These are phyloP conservation scores for Citrus glauca DNA, from an alignment of 345 rosid genomes.

Conservation along the genomic window DNA sequence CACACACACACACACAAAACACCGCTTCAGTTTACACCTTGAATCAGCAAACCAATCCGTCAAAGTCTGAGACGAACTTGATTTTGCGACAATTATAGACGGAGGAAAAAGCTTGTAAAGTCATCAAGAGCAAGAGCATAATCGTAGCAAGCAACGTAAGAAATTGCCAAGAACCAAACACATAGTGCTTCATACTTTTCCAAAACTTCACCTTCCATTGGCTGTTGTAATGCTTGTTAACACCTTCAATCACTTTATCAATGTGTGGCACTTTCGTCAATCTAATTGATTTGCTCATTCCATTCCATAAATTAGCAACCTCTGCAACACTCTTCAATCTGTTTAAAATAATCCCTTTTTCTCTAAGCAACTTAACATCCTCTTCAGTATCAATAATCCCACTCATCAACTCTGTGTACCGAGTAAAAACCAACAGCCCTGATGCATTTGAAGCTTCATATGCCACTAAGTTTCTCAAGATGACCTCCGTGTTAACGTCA, in stretches of 20 bases:
- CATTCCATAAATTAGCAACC: constrained; percentile 68
- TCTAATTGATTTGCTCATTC: constrained; percentile 64
- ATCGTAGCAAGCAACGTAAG: constrained; percentile 47
- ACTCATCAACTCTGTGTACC: constrained; percentile 72
- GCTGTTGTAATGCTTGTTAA: constrained; percentile 52
- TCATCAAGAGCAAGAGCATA: constrained; percentile 40
- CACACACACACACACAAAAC: too few species aligned
- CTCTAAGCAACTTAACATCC: constrained; percentile 63
- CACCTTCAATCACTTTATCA: constrained; percentile 67
- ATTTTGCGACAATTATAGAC: constrained; percentile 20
- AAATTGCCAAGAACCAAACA: constrained; percentile 64
- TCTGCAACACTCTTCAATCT: constrained; percentile 43
- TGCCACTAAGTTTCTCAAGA: constrained; percentile 19
- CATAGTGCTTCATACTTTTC: constrained; percentile 37
- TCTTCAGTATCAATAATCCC: constrained; percentile 64
- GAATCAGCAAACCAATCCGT: too few species aligned
- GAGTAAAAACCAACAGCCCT: constrained; percentile 19
- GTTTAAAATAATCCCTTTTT: constrained; percentile 34
- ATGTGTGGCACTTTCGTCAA: constrained; percentile 57
- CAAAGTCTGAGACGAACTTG: neutral
- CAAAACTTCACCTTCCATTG: constrained; percentile 49
- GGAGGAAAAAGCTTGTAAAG: constrained; percentile 47
- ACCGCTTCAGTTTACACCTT: too few species aligned
- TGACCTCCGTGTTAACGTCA: constrained; percentile 54
- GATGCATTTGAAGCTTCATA: constrained; percentile 37